These are phyloP conservation scores for Cryoendolithus antarcticus DNA, from an alignment of 2,329 filamentous ascomycete species.

Conservation along the genomic window DNA sequence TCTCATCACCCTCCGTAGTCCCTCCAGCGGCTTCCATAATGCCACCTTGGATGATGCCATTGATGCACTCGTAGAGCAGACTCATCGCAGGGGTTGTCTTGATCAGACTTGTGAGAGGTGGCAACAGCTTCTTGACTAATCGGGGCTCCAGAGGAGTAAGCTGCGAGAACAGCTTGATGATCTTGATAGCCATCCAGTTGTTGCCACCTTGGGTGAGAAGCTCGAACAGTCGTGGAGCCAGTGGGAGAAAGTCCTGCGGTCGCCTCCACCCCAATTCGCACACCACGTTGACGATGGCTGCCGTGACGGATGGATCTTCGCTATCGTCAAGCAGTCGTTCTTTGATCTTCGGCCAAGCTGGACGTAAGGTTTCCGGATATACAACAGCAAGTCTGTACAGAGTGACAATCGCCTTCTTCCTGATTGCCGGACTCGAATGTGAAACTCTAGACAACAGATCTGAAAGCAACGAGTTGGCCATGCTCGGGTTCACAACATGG, in stretches of 20 bases:
- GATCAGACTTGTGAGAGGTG: conserved; percentile 84
- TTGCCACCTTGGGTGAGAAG: conserved; percentile 83
- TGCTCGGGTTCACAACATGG: conserved; percentile 82
- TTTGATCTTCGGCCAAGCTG: conserved; percentile 96
- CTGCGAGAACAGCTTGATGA: conserved; percentile 96
- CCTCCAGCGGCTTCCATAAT: conserved; percentile 77
- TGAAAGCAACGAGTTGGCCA: conserved; percentile 81
- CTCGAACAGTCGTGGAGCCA: conserved; percentile 86
- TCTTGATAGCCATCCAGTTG: conserved; percentile 99
- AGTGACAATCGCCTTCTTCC: conserved; percentile 93
- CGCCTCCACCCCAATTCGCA: conserved; percentile 92
- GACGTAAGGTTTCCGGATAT: conserved; percentile 82
- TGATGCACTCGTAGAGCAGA: conserved; percentile 95
- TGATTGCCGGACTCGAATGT: conserved; percentile 72
- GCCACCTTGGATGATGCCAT: conserved; percentile 92
- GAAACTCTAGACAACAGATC: conserved; percentile 77
- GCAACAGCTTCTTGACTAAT: conserved; percentile 78
- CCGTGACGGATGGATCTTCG: conserved; percentile 86
- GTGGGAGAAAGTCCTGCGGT: conserved; percentile 82
- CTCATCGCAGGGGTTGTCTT: conserved; percentile 95
- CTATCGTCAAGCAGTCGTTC: conserved; percentile 80
- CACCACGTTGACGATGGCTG: conserved; percentile 91
- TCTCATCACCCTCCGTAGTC: conserved; percentile 72
- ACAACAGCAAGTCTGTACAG: conserved; percentile 86
- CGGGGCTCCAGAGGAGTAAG: conserved; percentile 86